Evolutionary conservation across 176 grass and related monocot species (phyloP).

Genomic region (Saccharum spontaneum): DNA sequence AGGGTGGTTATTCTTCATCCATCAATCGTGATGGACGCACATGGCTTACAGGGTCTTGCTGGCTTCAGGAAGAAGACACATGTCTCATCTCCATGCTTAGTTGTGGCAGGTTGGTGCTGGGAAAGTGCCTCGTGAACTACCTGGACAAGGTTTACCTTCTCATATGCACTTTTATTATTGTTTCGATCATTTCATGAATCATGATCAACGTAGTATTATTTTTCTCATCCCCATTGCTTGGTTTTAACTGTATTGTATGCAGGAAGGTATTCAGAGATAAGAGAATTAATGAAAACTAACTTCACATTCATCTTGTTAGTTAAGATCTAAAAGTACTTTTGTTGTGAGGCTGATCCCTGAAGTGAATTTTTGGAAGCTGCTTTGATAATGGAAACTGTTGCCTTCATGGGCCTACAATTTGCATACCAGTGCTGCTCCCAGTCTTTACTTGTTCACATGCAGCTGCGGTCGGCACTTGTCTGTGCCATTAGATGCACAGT

Average conservation of each 20-base stretch:
- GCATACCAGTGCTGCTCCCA: neutral
- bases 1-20: constrained; percentile 13
- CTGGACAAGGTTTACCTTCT: constrained; percentile 39
- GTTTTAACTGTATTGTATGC: constrained; percentile 36
- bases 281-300: constrained; percentile 15
- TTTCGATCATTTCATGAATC: constrained; percentile 12
- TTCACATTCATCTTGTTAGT: constrained; percentile 15
- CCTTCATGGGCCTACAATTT: neutral
- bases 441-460: constrained; percentile 19
- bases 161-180: constrained; percentile 21
- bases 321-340: constrained; percentile 12
- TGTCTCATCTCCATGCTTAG: constrained; percentile 12
- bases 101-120: constrained; percentile 29
- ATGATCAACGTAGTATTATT: constrained; percentile 2
- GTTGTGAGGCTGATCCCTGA: neutral
- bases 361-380: constrained; percentile 15
- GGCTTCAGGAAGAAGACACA: constrained; percentile 21
- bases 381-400: constrained; percentile 25
- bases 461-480: neutral
- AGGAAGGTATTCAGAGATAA: constrained; percentile 23
- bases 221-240: constrained; percentile 8
- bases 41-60: constrained; percentile 15
- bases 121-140: constrained; percentile 41
- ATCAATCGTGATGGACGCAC: constrained; percentile 21
- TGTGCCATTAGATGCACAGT: constrained; percentile 20